Evolutionary conservation across 2,329 filamentous ascomycete genomes (phyloP), one percentile per base, ranked within the genome.

Genomic region (Raffaelea albimanens): DNA sequence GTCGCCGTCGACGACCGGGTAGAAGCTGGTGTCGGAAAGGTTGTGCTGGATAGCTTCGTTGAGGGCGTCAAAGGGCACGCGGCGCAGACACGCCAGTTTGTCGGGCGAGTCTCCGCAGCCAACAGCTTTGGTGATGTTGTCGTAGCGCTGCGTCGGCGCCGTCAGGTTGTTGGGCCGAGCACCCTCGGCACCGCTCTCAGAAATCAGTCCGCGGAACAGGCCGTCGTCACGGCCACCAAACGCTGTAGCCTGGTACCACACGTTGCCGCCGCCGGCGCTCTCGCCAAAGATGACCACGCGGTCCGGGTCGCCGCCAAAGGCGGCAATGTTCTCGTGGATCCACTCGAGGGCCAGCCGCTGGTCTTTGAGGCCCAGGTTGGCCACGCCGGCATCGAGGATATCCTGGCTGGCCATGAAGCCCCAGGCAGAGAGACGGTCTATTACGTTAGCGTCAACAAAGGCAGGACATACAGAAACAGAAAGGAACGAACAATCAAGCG

Each of bases 281-380:
- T 78, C 71, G 23, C 72, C 74, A 64, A 68, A 76, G 38, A 76
- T 59, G 1, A 70, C 76, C 19, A 76, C 69, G 47, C 69, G 66
- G 2, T 55, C 45, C 11, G 65, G 63, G 54, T 69, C 65, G 16
- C 71, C 72, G 18, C 71, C 71, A 43, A 75, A 76, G 18, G 62
- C 61, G 9, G 56, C 62, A 31, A 75, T 73, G 55, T 70, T 76
- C 46, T 69, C 69, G 44, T 69, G 67, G 33, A 76, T 59, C 72
- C 72, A 76, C 36, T 61, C 57, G 16, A 75, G 54, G 0, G 68
- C 72, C n/a, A 72, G 50, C 3, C 70, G 61, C 58, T 76, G 72
- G 51, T 76, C 73, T 19, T 64, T 60, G 29, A 75, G 61, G 3
- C 71, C 76, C 9, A 72, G 58, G 52, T 79, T 80, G 3, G 70